Evolutionary conservation across 2,329 filamentous ascomycete genomes (phyloP).

Genomic region (Grosmannia serpens): DNA sequence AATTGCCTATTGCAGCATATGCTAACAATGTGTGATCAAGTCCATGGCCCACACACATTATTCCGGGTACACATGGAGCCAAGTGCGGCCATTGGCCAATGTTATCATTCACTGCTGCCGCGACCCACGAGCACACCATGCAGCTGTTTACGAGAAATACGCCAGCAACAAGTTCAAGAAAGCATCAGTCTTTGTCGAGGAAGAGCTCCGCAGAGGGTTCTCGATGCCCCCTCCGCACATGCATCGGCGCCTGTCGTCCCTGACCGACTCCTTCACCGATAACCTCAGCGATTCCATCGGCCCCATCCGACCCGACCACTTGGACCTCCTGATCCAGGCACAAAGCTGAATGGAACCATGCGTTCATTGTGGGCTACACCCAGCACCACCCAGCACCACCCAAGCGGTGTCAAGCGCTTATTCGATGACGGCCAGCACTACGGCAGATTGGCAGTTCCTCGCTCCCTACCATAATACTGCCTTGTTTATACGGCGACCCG

Average conservation of each 20-base stretch:
- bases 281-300: neutral
- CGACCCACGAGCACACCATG: slow-evolving; percentile 68
- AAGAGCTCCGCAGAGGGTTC: slow-evolving; percentile 55
- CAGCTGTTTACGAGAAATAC: slow-evolving; percentile 87
- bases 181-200: slow-evolving; percentile 68
- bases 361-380: neutral
- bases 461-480: neutral
- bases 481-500: neutral
- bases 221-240: slow-evolving; percentile 24
- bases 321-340: neutral
- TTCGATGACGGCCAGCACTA: neutral
- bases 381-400: neutral
- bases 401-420: neutral
- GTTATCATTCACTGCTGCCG: slow-evolving; percentile 84
- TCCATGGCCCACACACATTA: slow-evolving; percentile 78
- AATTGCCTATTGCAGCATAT: neutral
- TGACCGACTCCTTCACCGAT: neutral
- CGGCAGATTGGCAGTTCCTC: neutral
- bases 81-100: slow-evolving; percentile 65
- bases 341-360: neutral
- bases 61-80: slow-evolving; percentile 81
- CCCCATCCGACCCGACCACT: neutral
- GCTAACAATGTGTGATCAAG: slow-evolving; percentile 29
- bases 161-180: slow-evolving; percentile 76
- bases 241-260: slow-evolving; percentile 3